Base-by-base conservation (phyloP, 768 basidiomycete genomes). In the Suillus weaverae region DNA sequence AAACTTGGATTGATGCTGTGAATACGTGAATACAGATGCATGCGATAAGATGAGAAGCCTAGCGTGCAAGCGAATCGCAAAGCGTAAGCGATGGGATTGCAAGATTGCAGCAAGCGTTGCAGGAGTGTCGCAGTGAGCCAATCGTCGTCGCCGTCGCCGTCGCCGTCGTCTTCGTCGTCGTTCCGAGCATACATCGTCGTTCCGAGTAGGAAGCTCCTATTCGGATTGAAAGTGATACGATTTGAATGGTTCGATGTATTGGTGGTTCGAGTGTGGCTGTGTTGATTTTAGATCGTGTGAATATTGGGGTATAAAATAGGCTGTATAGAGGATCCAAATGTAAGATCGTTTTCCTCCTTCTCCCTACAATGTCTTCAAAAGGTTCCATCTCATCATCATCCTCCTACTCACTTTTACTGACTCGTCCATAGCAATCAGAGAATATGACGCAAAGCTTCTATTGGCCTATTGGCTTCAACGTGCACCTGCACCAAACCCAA, bases 361-460 rank as follows among this genome's bases (percentile, higher is more conserved):
- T 6, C 41, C 44, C 46, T 39, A n/a, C 55, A 73, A 75, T 75
- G 74, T 75, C 74, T 64, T 75, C 74, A 54, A 76, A 75, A 73
- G 74, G 74, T 76, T 14, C 4, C n/a, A 8, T 5, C 3, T 13
- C 6, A 53, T 6, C 20, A n/a, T 22, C 0, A 46, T 2, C 46
- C 11, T 11, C 36, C 10, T 36, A 11, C 36, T 36, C 26, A 36
- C 36, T 11, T 36, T 3, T 16, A 14, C 39, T 41, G 16, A 41
- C 39, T 41, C 4, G 39, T 41, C 14, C 26, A 30, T 62, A 89
- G 88, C 90, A 70, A 97, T 98, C 82, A 91, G 93, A 75, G 95
- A 98, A 85, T 99, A 95, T 85, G 97, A 99, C 77, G 97, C 97
- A 70, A 99, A 99, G 84, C 92, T 98, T 71, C 86, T 99, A 69